phyloP scores from a whole-genome alignment of 768 basidiomycete genomes.

The Tylopilus plumbeoviolaceoides region DNA sequence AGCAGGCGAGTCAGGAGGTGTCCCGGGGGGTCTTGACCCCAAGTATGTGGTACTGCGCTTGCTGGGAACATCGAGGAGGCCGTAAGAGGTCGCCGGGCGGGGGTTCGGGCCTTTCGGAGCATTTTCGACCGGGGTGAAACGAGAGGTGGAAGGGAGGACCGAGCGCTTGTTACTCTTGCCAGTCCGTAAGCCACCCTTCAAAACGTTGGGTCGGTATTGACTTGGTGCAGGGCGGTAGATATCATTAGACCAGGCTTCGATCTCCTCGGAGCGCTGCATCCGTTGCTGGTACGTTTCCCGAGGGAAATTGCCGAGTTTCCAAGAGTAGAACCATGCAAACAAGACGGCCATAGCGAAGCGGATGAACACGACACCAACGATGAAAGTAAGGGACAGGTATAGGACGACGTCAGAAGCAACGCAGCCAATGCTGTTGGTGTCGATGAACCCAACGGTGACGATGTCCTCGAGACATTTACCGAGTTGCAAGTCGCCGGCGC shows the following conservation, averaged over 20 bases:
- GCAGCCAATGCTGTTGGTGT: slow-evolving; percentile 92
- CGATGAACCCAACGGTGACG: slow-evolving; percentile 87
- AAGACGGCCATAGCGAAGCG: slow-evolving; percentile 96
- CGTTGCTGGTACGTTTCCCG: slow-evolving; percentile 90
- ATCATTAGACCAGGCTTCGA: slow-evolving; percentile 95
- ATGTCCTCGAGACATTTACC: slow-evolving; percentile 86
- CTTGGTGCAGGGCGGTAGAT: slow-evolving; percentile 93
- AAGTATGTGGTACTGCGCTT: slow-evolving; percentile 59
- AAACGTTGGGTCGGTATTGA: slow-evolving; percentile 84
- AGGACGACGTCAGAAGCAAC: slow-evolving; percentile 94
- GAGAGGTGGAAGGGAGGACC: slow-evolving; percentile 64
- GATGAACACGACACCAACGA: slow-evolving; percentile 93
- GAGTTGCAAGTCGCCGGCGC: slow-evolving; percentile 60
- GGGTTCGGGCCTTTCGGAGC: slow-evolving; percentile 47
- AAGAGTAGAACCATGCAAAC: slow-evolving; percentile 98
- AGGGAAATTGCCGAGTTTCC: slow-evolving; percentile 90
- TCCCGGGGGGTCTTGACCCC: slow-evolving; percentile 33
- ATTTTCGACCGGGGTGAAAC: slow-evolving; percentile 73
- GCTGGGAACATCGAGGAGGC: slow-evolving; percentile 59
- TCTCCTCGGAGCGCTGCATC: slow-evolving; percentile 83
- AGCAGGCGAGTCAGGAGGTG: slow-evolving; percentile 68
- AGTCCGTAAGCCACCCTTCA: slow-evolving; percentile 57
- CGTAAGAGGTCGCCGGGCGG: slow-evolving; percentile 62
- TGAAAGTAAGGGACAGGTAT: slow-evolving; percentile 93
- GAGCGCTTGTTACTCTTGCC: slow-evolving; percentile 50